These are phyloP conservation scores for Podaxis sp. DNA, from an alignment of 768 basidiomycete species.

Conservation along the genomic window DNA sequence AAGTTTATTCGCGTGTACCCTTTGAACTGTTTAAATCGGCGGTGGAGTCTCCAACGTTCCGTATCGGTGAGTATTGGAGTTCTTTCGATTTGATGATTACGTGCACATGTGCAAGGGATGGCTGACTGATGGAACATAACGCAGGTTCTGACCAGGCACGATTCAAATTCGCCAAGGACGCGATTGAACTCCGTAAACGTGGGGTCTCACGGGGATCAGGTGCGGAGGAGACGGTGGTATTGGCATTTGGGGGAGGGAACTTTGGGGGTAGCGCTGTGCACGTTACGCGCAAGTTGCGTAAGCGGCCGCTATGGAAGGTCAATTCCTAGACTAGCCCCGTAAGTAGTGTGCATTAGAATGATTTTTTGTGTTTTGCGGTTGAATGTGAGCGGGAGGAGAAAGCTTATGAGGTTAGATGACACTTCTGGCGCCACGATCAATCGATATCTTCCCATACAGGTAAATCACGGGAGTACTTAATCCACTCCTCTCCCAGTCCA, in stretches of 20 bases:
- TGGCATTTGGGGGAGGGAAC: slow-evolving; percentile 79
- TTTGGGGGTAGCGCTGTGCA: slow-evolving; percentile 77
- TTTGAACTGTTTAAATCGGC: slow-evolving; percentile 88
- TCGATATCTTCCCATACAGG: slow-evolving; percentile 16
- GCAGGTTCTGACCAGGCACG: slow-evolving; percentile 81
- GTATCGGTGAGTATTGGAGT: slow-evolving; percentile 58
- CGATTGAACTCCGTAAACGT: slow-evolving; percentile 79
- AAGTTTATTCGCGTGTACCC: slow-evolving; percentile 76
- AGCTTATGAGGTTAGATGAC: not conserved
- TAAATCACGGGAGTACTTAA: slow-evolving; percentile 15
- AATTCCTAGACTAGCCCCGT: slow-evolving; percentile 57
- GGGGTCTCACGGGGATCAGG: slow-evolving; percentile 69
- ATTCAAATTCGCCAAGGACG: slow-evolving; percentile 92
- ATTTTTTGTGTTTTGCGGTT: slow-evolving; percentile 6
- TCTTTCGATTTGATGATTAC: slow-evolving; percentile 1
- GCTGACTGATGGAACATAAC: slow-evolving; percentile 11
- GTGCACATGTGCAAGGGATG: not conserved
- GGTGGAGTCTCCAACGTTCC: slow-evolving; percentile 76
- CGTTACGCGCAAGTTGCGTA: slow-evolving; percentile 84
- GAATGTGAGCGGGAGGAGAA: slow-evolving; percentile 4
- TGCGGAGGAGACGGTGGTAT: slow-evolving; percentile 87
- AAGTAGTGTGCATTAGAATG: slow-evolving; percentile 15
- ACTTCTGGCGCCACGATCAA: slow-evolving; percentile 13
- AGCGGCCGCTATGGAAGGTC: slow-evolving; percentile 79
- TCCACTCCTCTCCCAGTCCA: not conserved